A percentile compares a stretch with the other conserved stretches of the same genome.
Evolutionary conservation across 2,329 filamentous ascomycete species (phyloP).

Genomic region (Fusarium piperis): DNA sequence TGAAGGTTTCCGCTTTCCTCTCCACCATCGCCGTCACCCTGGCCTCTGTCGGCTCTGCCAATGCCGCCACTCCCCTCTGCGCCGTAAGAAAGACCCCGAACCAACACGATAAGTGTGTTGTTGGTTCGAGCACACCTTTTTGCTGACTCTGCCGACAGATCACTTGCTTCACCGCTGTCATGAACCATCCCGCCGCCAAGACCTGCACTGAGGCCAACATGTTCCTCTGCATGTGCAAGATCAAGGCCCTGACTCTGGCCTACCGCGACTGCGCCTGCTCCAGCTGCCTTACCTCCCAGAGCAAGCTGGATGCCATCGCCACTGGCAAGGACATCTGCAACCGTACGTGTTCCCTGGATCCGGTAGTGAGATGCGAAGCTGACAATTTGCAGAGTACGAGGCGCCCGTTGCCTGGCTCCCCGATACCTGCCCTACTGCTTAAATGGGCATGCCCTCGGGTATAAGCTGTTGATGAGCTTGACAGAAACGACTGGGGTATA

Average conservation of each 20-base stretch:
- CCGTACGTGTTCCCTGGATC: not conserved
- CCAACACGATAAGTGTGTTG: not conserved
- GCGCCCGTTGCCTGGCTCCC: not conserved
- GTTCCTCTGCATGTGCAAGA: not conserved
- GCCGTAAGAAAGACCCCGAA: not conserved
- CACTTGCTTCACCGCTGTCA: not conserved
- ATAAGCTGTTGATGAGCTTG: not conserved
- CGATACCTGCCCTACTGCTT: not conserved
- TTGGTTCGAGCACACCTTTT: not conserved
- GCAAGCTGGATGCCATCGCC: not conserved
- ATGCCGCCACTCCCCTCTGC: not conserved
- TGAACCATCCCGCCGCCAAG: not conserved
- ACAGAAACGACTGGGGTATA: not conserved
- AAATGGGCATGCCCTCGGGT: not conserved
- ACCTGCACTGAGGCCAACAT: not conserved
- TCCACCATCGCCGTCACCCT: not conserved
- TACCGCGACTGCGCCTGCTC: not conserved
- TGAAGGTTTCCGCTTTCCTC: not conserved
- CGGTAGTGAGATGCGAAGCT: not conserved
- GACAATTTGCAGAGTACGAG: not conserved
- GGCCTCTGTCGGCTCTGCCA: not conserved
- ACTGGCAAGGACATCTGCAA: not conserved
- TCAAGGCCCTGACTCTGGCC: not conserved
- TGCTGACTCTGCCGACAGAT: not conserved
- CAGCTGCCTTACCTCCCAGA: not conserved